Conservation (phyloP, 225 moss, liverwort and hornwort species). For the Pseudoscleropodium purum region DNA sequence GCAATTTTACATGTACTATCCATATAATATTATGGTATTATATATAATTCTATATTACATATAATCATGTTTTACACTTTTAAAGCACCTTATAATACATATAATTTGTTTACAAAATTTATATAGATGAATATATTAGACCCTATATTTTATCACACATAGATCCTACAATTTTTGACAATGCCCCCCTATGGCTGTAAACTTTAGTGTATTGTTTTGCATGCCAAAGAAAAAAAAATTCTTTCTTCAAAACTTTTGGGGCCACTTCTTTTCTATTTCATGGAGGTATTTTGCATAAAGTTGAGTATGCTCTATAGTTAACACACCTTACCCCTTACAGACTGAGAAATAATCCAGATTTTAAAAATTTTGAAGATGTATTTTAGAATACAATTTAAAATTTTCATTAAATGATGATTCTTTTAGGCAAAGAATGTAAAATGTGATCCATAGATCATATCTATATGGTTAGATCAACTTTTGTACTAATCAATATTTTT, state of each 20-base stretch:
- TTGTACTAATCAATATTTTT: neutral
- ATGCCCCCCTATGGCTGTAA: accelerated
- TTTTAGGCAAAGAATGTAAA: neutral
- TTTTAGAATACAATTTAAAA: neutral
- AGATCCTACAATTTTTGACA: no score
- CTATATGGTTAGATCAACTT: neutral
- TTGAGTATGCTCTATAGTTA: accelerated
- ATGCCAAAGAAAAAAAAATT: accelerated
- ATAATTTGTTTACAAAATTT: no score
- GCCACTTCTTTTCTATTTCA: neutral
- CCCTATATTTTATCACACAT: no score
- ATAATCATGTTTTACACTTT: no score
- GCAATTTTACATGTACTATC: no score
- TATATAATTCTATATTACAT: no score
- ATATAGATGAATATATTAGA: no score
- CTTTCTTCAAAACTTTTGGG: neutral
- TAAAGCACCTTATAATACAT: no score
- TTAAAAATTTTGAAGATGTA: neutral
- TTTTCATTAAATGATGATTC: neutral
- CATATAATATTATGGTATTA: no score
- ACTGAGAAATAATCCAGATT: accelerated
- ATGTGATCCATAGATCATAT: neutral
- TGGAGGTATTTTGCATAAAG: accelerated
- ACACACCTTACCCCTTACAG: accelerated
- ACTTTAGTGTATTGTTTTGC: accelerated